Conservation (phyloP, 202 grass and related monocot species). For the Saccharum hybrid region DNA sequence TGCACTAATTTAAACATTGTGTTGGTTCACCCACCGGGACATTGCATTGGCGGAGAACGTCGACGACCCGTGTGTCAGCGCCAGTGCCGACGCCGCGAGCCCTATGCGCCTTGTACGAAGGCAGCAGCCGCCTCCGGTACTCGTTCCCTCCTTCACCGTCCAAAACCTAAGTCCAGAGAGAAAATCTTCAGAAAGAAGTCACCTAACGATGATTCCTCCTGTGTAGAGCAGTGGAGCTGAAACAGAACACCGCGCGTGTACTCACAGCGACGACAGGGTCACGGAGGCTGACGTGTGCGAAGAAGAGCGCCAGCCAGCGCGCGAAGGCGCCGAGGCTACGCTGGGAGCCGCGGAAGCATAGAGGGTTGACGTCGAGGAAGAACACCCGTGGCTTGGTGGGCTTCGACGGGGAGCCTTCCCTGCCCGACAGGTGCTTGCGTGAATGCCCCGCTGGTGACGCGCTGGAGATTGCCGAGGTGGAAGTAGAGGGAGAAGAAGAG, state of each 20-base stretch:
- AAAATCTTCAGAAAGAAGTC: not conserved
- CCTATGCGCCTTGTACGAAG: constrained; percentile 78
- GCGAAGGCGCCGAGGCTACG: constrained; percentile 69
- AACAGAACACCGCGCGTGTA: not conserved
- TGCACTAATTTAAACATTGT: not conserved
- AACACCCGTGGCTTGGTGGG: constrained; percentile 43
- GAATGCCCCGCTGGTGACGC: constrained; percentile 52
- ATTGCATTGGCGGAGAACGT: constrained; percentile 73
- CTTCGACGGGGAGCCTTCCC: constrained; percentile 23
- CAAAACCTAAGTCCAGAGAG: constrained; percentile 54
- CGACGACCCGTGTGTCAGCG: constrained; percentile 57
- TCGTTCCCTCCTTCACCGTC: constrained; percentile 81
- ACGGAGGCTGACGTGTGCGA: constrained; percentile 75
- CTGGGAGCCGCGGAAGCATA: constrained; percentile 73
- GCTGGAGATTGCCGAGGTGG: constrained; percentile 20
- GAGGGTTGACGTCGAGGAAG: constrained; percentile 76
- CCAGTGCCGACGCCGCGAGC: constrained; percentile 44
- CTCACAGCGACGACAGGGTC: constrained; percentile 82
- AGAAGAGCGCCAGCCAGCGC: constrained; percentile 80
- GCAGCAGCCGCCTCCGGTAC: constrained; percentile 64
- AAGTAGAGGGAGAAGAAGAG: constrained; percentile 33
- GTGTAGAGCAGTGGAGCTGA: not conserved
- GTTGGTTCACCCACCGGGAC: constrained; percentile 53
- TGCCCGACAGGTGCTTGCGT: constrained; percentile 48
- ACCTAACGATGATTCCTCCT: not conserved